phyloP scores from a whole-genome alignment of 257 asterid genomes.

The Mentha longifolia region DNA sequence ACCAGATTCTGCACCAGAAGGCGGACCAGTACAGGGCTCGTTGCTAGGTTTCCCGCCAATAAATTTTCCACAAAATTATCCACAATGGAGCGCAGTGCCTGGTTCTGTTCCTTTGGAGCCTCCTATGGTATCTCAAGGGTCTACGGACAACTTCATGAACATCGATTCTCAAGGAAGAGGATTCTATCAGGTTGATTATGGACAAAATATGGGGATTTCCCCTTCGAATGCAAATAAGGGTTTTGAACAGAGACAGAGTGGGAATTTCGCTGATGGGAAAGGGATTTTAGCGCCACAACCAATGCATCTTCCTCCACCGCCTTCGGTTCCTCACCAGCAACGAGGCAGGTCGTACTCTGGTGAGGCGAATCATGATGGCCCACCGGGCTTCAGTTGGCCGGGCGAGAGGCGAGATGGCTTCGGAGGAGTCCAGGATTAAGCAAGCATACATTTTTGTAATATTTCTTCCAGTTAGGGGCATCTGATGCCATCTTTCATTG shows the following conservation, averaged over 20 bases:
- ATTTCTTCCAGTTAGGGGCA: not conserved
- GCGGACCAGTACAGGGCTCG: constrained; percentile 71
- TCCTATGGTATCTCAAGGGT: constrained; percentile 59
- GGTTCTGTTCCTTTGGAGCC: constrained; percentile 59
- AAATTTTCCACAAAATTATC: constrained; percentile 62
- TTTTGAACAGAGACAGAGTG: constrained; percentile 55
- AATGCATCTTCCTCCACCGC: constrained; percentile 64
- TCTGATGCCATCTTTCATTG: not conserved
- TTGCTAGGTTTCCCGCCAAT: constrained; percentile 62
- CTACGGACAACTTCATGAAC: constrained; percentile 47
- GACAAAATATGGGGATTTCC: constrained; percentile 50
- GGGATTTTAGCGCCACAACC: constrained; percentile 62
- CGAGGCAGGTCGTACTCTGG: constrained; percentile 63
- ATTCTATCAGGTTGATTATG: constrained; percentile 50
- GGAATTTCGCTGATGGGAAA: constrained; percentile 58
- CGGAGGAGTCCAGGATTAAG: constrained; percentile 57
- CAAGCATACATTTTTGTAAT: not conserved
- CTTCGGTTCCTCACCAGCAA: constrained; percentile 57
- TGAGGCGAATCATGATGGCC: constrained; percentile 63
- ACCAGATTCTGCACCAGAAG: constrained; percentile 62
- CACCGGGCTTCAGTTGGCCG: constrained; percentile 77
- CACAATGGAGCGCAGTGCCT: constrained; percentile 81
- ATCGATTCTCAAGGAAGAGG: constrained; percentile 57
- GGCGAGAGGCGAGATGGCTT: constrained; percentile 57
- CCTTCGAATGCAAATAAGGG: constrained; percentile 52